Percentiles rank a stretch among this genome's conserved stretches.
These are phyloP conservation scores for Calocybe gangraenosa DNA, from an alignment of 768 basidiomycete genomes.

Conservation along the genomic window DNA sequence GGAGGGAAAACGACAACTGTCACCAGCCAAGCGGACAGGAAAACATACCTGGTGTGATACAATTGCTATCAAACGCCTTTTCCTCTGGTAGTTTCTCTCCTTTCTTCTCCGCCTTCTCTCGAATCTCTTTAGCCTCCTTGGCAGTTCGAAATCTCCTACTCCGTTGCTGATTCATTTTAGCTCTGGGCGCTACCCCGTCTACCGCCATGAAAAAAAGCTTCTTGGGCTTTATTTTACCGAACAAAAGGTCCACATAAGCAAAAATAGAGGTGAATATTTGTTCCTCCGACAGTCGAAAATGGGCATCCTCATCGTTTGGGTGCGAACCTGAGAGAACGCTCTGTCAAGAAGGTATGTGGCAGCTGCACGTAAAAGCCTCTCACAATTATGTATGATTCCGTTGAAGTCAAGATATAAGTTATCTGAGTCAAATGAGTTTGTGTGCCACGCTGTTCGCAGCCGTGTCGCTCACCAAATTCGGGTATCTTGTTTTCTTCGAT, in stretches of 20 bases:
- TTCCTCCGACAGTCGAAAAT: constrained; percentile 93
- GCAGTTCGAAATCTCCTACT: constrained; percentile 92
- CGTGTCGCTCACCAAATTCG: constrained; percentile 74
- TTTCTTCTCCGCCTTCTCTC: constrained; percentile 81
- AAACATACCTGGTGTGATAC: constrained; percentile 89
- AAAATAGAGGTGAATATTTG: constrained; percentile 98
- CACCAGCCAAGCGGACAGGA: neutral
- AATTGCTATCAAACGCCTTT: constrained; percentile 98
- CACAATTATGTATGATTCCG: constrained; percentile 85
- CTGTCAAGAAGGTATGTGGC: neutral
- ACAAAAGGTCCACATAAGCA: constrained; percentile 93
- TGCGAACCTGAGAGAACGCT: constrained; percentile 61
- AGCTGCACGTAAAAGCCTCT: constrained; percentile 14
- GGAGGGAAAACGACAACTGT: too few relatives aligned
- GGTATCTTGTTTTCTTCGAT: constrained; percentile 99
- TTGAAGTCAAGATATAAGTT: constrained; percentile 95
- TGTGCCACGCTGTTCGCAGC: neutral
- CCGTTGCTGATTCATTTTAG: constrained; percentile 99
- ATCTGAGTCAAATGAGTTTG: constrained; percentile 39
- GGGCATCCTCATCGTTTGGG: constrained; percentile 94
- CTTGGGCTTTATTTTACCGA: constrained; percentile 95
- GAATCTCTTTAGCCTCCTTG: constrained; percentile 83
- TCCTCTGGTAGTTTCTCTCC: constrained; percentile 90
- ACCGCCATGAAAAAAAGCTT: constrained; percentile 99
- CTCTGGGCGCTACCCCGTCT: constrained; percentile 94